Conservation (phyloP, 768 basidiomycete genomes). For the Sutorius australiensis region DNA sequence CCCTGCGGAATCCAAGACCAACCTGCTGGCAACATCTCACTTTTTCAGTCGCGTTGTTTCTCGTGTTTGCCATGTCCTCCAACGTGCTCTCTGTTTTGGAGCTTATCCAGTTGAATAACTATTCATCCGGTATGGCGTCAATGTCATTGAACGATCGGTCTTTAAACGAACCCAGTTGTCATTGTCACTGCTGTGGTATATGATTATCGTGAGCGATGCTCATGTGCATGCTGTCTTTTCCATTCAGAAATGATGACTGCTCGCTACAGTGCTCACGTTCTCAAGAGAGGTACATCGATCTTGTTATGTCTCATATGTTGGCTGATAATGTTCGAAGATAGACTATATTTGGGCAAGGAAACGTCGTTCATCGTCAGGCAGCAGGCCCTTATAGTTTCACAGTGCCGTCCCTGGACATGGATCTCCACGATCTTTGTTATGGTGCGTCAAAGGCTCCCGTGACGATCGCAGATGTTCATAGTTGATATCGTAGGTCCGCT, state of each 20-base stretch:
- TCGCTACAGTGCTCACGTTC: conserved; percentile 3
- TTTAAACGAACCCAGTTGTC: neutral
- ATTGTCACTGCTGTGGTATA: neutral
- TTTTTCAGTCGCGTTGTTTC: neutral
- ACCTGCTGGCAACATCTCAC: neutral
- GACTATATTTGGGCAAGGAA: conserved; percentile 1
- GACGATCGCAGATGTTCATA: neutral
- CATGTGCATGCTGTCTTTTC: neutral
- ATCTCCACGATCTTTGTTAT: neutral
- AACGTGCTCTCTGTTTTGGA: neutral
- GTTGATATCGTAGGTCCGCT: neutral
- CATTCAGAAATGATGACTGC: neutral
- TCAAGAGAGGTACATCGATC: neutral
- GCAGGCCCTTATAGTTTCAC: neutral
- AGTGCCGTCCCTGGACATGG: neutral
- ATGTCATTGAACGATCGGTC: neutral
- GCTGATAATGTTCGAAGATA: neutral
- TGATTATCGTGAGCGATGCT: neutral
- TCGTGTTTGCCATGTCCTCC: neutral
- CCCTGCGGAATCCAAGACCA: neutral
- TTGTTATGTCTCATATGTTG: neutral
- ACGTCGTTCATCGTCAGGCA: neutral
- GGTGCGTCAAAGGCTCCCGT: neutral
- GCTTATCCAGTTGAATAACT: neutral
- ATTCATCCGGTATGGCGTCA: neutral